Base-by-base conservation (phyloP, 1,284 basidiomycete genomes). In the Sphaerobolus stellatus region DNA sequence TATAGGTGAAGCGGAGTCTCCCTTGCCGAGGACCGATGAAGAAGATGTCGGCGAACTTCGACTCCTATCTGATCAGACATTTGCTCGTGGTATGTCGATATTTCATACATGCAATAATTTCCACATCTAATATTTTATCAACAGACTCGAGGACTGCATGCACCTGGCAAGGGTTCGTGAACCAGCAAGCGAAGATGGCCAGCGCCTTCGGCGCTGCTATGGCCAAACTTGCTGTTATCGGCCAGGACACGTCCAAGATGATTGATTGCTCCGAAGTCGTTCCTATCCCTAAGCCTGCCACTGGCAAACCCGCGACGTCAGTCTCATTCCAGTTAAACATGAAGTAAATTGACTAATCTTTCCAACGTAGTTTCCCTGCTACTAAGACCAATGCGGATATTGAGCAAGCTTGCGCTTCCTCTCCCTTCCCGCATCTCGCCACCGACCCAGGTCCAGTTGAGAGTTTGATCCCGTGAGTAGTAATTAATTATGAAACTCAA, bases 1-100 rank as follows among this genome's bases (percentile, higher is more conserved):
- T n/a, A 18, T 24, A 43, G 68, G 68, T 25, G 65, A 64, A 43
- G 61, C 58, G 16, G 41, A 49, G 18, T 56, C 63, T n/a, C 62
- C 65, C 5, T 50, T 68, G 25, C 18, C 50, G 20, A 11, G 11
- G 5, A 48, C 28, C 4, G 33, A 6, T 28, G 46, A 27, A 22
- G 24, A 28, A 13, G 46, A 48, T n/a, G 50, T 33, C 11, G 72
- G 73, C 31, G 73, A 73, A 56, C 62, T 76, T n/a, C 71, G 75
- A 46, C 66, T 76, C 20, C 69, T 71, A 53, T 75, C 72, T n/a
- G 67, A 68, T 54, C 57, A 47, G n/a, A 58, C 56, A 20, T 59
- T 68, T 52, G 66, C 62, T 18, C 63, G 64, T 33, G 41, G 41
- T 43, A 22, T 11, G 41, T 43, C 36, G 22, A 7, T n/a, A 5